Conservation (phyloP, 1,139 yeast species). For the Torulaspora globosa region DNA sequence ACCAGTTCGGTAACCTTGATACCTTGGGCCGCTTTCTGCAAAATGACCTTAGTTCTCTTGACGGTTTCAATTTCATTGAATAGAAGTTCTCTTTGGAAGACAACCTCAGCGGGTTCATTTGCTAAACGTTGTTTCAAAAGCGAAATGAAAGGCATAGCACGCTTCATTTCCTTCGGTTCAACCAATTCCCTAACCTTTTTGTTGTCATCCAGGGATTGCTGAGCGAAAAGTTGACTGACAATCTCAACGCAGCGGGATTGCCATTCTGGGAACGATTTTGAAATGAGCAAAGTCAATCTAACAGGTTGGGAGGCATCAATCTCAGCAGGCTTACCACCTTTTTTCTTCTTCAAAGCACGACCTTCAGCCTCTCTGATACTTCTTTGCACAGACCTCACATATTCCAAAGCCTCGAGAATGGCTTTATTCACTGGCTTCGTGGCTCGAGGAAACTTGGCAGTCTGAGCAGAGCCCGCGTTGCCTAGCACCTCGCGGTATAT, state of each 20-base stretch:
- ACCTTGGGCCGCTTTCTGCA: conserved; percentile 65
- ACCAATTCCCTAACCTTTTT: conserved; percentile 57
- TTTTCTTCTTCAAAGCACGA: conserved; percentile 80
- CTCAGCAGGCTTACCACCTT: conserved; percentile 76
- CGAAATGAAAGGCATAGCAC: conserved; percentile 96
- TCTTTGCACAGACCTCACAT: conserved; percentile 73
- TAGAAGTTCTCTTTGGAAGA: conserved; percentile 80
- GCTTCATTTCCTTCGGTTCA: conserved; percentile 74
- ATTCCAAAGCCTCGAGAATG: conserved; percentile 63
- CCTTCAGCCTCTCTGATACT: conserved; percentile 92
- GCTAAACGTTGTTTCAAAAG: conserved; percentile 71
- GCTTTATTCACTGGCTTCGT: conserved; percentile 59
- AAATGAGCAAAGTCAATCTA: conserved; percentile 64
- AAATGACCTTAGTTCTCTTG: conserved; percentile 48
- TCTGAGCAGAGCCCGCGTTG: conserved; percentile 59
- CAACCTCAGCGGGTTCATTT: conserved; percentile 64
- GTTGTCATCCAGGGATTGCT: conserved; percentile 57
- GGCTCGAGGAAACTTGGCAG: conserved; percentile 73
- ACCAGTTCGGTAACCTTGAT: conserved; percentile 50
- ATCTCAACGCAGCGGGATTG: conserved; percentile 83
- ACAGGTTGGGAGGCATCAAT: conserved; percentile 73
- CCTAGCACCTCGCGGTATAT: conserved; percentile 79
- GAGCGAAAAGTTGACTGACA: conserved; percentile 73
- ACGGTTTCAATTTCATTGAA: conserved; percentile 74
- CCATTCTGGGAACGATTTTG: conserved; percentile 93